phyloP scores from a whole-genome alignment of 345 rosid genomes.

The Litchi chinensis region DNA sequence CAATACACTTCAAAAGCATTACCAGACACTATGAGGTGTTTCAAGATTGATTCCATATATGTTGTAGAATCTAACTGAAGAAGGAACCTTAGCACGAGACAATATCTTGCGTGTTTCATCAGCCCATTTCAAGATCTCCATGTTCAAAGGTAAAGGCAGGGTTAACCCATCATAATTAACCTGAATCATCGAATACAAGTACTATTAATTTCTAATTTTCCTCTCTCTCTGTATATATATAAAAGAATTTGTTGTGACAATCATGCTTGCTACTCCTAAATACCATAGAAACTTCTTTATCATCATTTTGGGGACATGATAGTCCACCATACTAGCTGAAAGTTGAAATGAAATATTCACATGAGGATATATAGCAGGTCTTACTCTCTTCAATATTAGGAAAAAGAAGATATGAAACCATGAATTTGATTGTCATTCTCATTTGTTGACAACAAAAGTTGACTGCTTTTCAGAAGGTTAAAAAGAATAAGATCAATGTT shows the following conservation, averaged over 20 bases:
- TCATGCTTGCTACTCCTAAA: background rate
- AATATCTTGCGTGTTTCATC: conserved; percentile 60
- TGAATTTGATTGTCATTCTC: background rate
- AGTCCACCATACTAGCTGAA: background rate
- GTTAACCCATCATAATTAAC: conserved; percentile 61
- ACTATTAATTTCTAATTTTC: background rate
- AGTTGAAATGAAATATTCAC: background rate
- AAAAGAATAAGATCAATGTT: background rate
- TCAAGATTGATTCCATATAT: conserved; percentile 82
- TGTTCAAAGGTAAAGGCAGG: conserved; percentile 79
- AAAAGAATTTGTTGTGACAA: background rate
- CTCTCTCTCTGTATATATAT: no score
- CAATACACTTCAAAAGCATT: conserved; percentile 31
- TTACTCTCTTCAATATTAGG: background rate
- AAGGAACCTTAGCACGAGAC: conserved; percentile 68
- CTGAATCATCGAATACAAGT: conserved; percentile 32
- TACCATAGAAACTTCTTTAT: background rate
- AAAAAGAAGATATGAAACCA: background rate
- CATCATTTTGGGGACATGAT: background rate
- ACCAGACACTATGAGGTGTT: conserved; percentile 95
- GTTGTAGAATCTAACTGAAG: conserved; percentile 87
- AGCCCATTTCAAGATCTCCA: conserved; percentile 89
- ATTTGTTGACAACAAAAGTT: background rate
- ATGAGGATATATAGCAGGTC: background rate
- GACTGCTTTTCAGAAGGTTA: background rate